Base-by-base conservation (phyloP, 2,329 filamentous ascomycete species). In the Lecanicillium sp. region DNA sequence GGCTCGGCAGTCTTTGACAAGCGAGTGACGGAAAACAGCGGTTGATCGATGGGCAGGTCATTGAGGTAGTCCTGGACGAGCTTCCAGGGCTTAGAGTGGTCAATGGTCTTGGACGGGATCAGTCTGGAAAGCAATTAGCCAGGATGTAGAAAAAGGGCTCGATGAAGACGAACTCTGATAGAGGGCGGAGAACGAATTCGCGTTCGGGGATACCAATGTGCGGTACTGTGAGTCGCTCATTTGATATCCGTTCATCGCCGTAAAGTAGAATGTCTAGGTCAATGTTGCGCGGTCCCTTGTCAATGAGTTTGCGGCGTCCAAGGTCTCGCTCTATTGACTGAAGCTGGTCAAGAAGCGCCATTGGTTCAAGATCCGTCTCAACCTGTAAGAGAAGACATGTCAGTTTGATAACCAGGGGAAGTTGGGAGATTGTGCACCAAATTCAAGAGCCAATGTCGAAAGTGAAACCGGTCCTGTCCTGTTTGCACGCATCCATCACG, bases 281-380 rank as follows among this genome's bases (percentile, higher is more conserved):
- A 52, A 98, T 95, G 60, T 90, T 95, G 23, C 93, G 79, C 2
- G 93, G 93, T 0, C 93, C 93, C 63, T 98, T 98, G 59, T 96
- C 89, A 35, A 97, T 80, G 36, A 88, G 58, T 65, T 96, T 96
- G 53, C 81, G 78, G 48, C 93, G 79, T 0, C 90, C 90, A 61
- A 96, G 78, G 0, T 72, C 71, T 40, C 78, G 81, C 63, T 98
- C 93, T 56, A 98, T 91, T 26, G 77, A 76, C 62, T 98, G 91
- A 1, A 98, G 77, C 51, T 80, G 71, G 60, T 95, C 83, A 21
- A 98, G 71, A 15, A 98, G 76, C 36, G 81, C 76, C 36, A 91
- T 68, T 0, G 93, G 90, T 15, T 78, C 75, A 10, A 96, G 68
- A 3, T 73, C 76, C 4, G 93, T 97, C 67, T 89, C 84, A 42